phyloP scores from a whole-genome alignment of 768 basidiomycete species.

The Exidia glandulosa region DNA sequence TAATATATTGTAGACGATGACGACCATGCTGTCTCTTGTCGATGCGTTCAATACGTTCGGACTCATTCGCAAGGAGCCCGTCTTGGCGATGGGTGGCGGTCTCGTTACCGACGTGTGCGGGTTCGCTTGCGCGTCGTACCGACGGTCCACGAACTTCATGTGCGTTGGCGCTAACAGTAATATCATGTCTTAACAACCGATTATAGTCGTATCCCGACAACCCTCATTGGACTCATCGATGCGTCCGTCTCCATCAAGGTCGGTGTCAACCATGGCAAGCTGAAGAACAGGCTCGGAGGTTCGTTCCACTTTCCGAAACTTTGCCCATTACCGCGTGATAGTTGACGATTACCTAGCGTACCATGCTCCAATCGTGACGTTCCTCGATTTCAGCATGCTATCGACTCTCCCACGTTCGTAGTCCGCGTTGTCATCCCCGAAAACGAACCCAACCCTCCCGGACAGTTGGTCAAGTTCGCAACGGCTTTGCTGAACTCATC shows the following conservation, averaged over 20 bases:
- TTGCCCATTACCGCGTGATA: not conserved
- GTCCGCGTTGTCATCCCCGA: not conserved
- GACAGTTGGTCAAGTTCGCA: slow-evolving; percentile 21
- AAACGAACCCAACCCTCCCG: not conserved
- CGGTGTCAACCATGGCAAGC: slow-evolving; percentile 24
- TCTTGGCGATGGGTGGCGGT: slow-evolving; percentile 23
- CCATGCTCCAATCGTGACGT: slow-evolving; percentile 25
- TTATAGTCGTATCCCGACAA: slow-evolving; percentile 25
- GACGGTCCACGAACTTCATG: slow-evolving; percentile 9
- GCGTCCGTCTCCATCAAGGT: slow-evolving; percentile 27
- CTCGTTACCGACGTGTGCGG: slow-evolving; percentile 22
- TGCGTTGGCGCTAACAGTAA: not conserved
- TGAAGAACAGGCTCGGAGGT: slow-evolving; percentile 24
- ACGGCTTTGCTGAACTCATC: slow-evolving; percentile 26
- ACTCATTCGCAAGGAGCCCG: slow-evolving; percentile 25
- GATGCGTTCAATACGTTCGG: slow-evolving; percentile 27
- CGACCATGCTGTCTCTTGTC: slow-evolving; percentile 25
- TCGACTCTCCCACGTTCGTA: slow-evolving; percentile 16
- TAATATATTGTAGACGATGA: slow-evolving; percentile 17
- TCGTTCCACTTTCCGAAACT: not conserved
- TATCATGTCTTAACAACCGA: slow-evolving; percentile 10
- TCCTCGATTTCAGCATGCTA: slow-evolving; percentile 25
- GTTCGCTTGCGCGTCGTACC: slow-evolving; percentile 23
- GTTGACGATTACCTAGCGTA: slow-evolving; percentile 11
- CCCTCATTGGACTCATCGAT: slow-evolving; percentile 26